Evolutionary conservation across 306 rosid genomes (phyloP), one percentile per base, ranked within the genome.

Genomic region (Pyrus communis): DNA sequence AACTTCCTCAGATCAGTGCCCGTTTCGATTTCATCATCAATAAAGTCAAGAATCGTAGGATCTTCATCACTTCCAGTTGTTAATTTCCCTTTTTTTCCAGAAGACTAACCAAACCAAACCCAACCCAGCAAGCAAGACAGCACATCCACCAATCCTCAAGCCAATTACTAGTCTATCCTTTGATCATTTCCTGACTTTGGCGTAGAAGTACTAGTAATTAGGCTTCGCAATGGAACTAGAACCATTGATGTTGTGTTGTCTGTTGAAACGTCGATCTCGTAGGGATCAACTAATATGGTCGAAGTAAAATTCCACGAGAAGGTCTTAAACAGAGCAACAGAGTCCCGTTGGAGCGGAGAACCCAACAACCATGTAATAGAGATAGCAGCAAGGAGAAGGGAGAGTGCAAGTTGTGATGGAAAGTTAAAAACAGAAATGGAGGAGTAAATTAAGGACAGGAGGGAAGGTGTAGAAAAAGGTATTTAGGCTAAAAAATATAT

Each of bases 1-100:
- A 60, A 60, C n/a, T 2, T 17, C 57, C 57, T 51, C 9, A 18
- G 58, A 3, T 3, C 3, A 40, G 10, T 64, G 4, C 83, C 81
- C 43, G 17, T 77, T 60, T 27, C 42, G 21, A 84, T 46, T 28
- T 77, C 80, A 7, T 84, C 63, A 35, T 73, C 86, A 73, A 14
- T 35, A 35, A 40, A 79, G 17, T 81, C 58, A 61, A 65, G 74
- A 38, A 77, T 73, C 61, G 13, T 68, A n/a, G 9, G 52, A 52
- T 52, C 58, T 18, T 52, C 58, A 62, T 77, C 77, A 17, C 69
- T 64, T 28, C 30, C 22, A 18, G 70, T 69, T 66, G 60, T 71
- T 14, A n/a, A n/a, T n/a, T n/a, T 23, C 70, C 73, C 45, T 70
- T 63, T 67, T 78, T 72, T 83, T 5, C 75, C 70, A 51, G 14